Conservation (phyloP, 805 yeast species). For the Pichia scutulata region DNA sequence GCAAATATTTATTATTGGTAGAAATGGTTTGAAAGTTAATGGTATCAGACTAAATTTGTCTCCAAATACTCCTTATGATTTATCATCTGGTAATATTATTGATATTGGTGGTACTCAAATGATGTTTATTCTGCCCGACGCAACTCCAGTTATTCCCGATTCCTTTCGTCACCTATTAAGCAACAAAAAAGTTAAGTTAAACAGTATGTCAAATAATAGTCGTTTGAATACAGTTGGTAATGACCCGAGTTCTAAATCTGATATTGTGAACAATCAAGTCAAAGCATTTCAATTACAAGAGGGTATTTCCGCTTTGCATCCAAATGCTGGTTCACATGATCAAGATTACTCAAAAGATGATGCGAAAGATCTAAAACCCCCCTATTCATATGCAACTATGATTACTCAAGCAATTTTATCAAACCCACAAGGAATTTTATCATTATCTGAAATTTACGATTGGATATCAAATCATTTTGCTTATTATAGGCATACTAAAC, state of each 20-base stretch:
- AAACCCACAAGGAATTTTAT: slow-evolving; percentile 78
- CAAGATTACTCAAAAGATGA: slow-evolving; percentile 81
- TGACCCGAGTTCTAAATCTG: slow-evolving; percentile 1
- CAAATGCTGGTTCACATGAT: slow-evolving; percentile 17
- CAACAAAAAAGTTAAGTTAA: slow-evolving; percentile 15
- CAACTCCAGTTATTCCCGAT: slow-evolving; percentile 59
- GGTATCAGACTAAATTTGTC: slow-evolving; percentile 42
- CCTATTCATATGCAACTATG: slow-evolving; percentile 96
- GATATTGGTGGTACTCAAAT: slow-evolving; percentile 97
- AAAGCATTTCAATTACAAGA: slow-evolving; percentile 38
- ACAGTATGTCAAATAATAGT: not conserved
- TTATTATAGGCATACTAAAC: slow-evolving; percentile 81
- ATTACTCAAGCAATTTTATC: slow-evolving; percentile 94
- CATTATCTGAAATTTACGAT: slow-evolving; percentile 83
- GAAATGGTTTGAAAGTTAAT: slow-evolving; percentile 92
- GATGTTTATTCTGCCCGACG: slow-evolving; percentile 97
- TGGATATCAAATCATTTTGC: slow-evolving; percentile 88
- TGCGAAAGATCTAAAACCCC: slow-evolving; percentile 90
- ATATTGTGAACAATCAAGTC: slow-evolving; percentile 21
- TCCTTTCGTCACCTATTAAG: slow-evolving; percentile 34
- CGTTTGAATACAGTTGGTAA: not conserved
- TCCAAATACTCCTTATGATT: slow-evolving; percentile 37
- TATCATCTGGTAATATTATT: slow-evolving; percentile 80
- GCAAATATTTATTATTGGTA: slow-evolving; percentile 78
- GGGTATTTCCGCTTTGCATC: slow-evolving; percentile 5